A percentile compares a stretch with the other conserved stretches of the same genome.
These are phyloP conservation scores for Cicer bijugum DNA, from an alignment of 306 rosid species.

Conservation along the genomic window DNA sequence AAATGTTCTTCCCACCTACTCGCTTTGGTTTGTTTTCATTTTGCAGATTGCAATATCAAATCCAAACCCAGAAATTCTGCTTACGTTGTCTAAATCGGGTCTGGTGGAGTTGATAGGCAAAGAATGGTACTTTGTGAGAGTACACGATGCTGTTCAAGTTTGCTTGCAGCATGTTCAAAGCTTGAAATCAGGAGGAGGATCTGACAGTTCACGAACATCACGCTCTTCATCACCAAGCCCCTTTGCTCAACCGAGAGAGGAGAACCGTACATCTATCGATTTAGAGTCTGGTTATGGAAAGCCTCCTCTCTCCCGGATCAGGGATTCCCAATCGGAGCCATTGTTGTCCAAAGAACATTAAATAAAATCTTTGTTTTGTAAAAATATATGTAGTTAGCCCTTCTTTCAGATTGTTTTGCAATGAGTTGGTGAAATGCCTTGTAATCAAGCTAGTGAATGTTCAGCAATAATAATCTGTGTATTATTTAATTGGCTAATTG, in stretches of 20 bases:
- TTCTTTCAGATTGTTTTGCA: constrained; percentile 42
- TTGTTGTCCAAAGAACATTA: constrained; percentile 62
- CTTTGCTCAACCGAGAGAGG: constrained; percentile 59
- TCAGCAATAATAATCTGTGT: constrained; percentile 22
- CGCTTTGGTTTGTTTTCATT: constrained; percentile 34
- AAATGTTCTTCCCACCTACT: constrained; percentile 15
- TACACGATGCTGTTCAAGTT: constrained; percentile 97
- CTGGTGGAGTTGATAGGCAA: constrained; percentile 87
- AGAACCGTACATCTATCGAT: constrained; percentile 51
- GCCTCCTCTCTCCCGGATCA: constrained; percentile 45
- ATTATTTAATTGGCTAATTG: constrained; percentile 33
- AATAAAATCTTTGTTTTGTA: constrained; percentile 43
- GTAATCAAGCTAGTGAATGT: constrained; percentile 13
- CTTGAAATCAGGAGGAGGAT: constrained; percentile 45
- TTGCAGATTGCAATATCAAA: constrained; percentile 90
- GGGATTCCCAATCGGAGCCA: constrained; percentile 72
- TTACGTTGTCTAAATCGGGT: constrained; percentile 75
- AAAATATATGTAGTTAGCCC: constrained; percentile 41
- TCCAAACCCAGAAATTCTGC: constrained; percentile 80
- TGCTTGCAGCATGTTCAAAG: constrained; percentile 86
- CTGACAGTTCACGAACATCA: constrained; percentile 44
- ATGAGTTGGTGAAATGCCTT: constrained; percentile 25
- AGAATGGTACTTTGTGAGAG: constrained; percentile 96
- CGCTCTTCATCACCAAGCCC: constrained; percentile 46
- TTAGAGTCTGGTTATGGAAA: constrained; percentile 69